These are phyloP conservation scores for Gynochthodes officinalis DNA, from an alignment of 257 asterid species.

Conservation along the genomic window DNA sequence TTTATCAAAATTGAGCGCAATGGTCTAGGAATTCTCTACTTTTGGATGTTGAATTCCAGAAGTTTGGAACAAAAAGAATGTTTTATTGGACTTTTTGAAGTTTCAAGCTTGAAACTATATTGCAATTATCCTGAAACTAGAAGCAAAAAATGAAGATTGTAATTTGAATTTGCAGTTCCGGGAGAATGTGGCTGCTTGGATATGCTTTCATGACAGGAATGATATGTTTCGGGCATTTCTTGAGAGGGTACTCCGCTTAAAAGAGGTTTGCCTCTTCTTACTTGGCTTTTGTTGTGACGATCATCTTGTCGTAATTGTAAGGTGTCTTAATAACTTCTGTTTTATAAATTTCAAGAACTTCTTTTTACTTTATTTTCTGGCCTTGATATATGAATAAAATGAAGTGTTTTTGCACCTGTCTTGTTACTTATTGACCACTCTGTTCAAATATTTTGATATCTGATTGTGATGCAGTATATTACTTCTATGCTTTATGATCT, in stretches of 20 bases:
- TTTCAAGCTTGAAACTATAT: background rate
- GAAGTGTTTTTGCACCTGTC: background rate
- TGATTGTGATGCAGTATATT: background rate
- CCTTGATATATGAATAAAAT: background rate
- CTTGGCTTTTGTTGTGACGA: background rate
- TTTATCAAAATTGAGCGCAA: background rate
- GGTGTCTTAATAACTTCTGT: background rate
- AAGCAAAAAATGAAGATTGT: background rate
- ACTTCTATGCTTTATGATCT: no score
- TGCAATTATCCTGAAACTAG: background rate
- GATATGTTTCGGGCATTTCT: constrained; percentile 82
- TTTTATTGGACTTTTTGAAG: background rate
- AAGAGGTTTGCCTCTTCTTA: constrained; percentile 60
- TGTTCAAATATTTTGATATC: background rate
- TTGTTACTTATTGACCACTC: background rate
- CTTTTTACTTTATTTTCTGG: background rate
- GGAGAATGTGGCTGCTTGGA: constrained; percentile 98
- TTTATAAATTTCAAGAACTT: background rate
- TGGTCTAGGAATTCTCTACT: background rate
- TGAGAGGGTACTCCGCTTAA: constrained; percentile 81
- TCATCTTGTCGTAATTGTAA: background rate
- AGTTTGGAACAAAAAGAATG: background rate
- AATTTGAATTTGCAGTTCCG: constrained; percentile 72
- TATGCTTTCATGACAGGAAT: constrained; percentile 72
- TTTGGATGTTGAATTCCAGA: background rate